Evolutionary conservation across 2,329 filamentous ascomycete genomes (phyloP), one percentile per base, ranked within the genome.

Genomic region (Phyllachora maydis): DNA sequence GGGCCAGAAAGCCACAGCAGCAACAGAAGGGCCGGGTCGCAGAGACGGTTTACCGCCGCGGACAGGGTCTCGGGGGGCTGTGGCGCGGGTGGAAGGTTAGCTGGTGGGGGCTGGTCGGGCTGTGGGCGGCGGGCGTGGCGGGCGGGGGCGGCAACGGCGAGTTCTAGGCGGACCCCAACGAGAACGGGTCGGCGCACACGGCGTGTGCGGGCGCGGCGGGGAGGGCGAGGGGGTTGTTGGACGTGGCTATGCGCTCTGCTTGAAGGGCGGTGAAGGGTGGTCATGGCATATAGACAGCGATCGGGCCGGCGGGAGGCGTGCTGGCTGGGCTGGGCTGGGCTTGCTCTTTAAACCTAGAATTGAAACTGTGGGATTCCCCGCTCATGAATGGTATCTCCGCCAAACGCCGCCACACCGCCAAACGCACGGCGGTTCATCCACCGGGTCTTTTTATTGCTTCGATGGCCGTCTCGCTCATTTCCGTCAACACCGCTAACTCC

Each of bases 81-180:
- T 76, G 71, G 59, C 52, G 74, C 16, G 74, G 74, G 1, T 81
- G 73, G 72, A 69, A 75, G 42, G 70, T 79, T 18, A 76, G 69
- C 28, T 77, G 75, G 54, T 79, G 74, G 72, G 74, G 74, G 0
- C 44, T 81, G 5, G 65, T 78, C 8, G 74, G 74, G 6, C 56
- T 81, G 7, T 81, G 74, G 74, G 65, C 67, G 6, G 71, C 71
- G 13, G 63, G 65, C 17, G 57, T 73, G 13, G 46, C 76, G 21
- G 65, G 65, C 7, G 59, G 54, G 19, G 64, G 62, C 13, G 65
- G 65, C 16, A 65, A 68, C 30, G 65, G 63, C 26, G 59, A 67
- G 40, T 68, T 68, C 28, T 68, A 41, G 25, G 8, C 6, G 6
- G 6, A n/a, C n/a, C 7, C n/a, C 16, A 18, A n/a, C 17, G 7